A percentile compares a stretch with the other conserved stretches of the same genome.
Evolutionary conservation across 768 basidiomycete species (phyloP).

Genomic region (Termitomyces eurrhizus): DNA sequence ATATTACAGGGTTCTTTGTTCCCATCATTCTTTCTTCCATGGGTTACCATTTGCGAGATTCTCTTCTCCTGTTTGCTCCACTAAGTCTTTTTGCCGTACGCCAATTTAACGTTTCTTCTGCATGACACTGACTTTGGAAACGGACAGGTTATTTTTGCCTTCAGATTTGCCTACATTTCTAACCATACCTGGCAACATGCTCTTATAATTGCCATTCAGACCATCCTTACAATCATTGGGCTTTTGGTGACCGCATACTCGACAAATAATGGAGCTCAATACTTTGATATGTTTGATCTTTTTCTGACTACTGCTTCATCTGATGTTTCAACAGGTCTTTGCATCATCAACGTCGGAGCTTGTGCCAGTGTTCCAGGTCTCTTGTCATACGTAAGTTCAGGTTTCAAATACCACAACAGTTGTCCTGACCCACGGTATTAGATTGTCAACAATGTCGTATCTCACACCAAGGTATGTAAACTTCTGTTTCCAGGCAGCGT

Average conservation of each 20-base stretch:
- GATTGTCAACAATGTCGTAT: no score
- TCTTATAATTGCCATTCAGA: constrained; percentile 28
- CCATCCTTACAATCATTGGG: constrained; percentile 29
- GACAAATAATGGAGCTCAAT: constrained; percentile 24
- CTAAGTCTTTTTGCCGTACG: constrained; percentile 29
- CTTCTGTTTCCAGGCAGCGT: no score
- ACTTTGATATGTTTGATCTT: no score
- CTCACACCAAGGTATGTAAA: no score
- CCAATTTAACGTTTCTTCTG: constrained; percentile 26
- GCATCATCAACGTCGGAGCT: no score
- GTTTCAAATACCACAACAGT: no score
- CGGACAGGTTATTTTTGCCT: constrained; percentile 28
- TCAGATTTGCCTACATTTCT: constrained; percentile 33
- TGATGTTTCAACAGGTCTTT: no score
- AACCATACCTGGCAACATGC: constrained; percentile 33
- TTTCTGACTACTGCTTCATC: no score
- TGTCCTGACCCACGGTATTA: no score
- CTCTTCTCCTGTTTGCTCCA: constrained; percentile 31
- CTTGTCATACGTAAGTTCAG: no score
- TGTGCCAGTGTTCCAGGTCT: no score
- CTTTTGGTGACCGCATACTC: constrained; percentile 30
- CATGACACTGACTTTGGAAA: no score
- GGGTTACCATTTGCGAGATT: constrained; percentile 26
- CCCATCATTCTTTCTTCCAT: constrained; percentile 32
- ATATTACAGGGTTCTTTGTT: constrained; percentile 24